Conservation (phyloP, 768 basidiomycete species). For the Tephrocybe sp. region DNA sequence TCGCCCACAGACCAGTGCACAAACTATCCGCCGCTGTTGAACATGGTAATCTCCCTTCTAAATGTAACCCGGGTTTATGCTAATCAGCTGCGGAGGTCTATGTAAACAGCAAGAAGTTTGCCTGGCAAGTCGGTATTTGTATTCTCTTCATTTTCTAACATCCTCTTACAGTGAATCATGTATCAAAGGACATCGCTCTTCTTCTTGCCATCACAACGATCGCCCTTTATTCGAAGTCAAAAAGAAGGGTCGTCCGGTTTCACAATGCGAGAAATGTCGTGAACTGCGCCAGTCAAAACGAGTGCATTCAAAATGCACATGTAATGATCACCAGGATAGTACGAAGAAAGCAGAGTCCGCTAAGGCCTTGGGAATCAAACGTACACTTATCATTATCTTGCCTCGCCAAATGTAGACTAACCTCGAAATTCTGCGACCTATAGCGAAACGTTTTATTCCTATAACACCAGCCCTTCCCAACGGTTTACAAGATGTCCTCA, state of each 20-base stretch:
- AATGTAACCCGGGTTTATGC: neutral
- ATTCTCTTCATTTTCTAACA: conserved; percentile 6
- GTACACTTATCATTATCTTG: conserved; percentile 23
- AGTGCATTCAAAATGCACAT: conserved; percentile 81
- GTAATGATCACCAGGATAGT: conserved; percentile 42
- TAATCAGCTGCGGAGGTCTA: conserved; percentile 46
- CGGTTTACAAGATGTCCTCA: conserved; percentile 58
- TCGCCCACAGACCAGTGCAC: neutral
- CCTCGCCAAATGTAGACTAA: neutral
- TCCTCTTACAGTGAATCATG: conserved; percentile 69
- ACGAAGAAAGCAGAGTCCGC: conserved; percentile 23
- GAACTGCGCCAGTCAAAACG: conserved; percentile 77
- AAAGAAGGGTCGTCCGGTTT: conserved; percentile 89
- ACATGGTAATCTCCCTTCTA: conserved; percentile 12
- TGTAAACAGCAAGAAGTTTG: conserved; percentile 72
- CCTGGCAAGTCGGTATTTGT: conserved; percentile 51
- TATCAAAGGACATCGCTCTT: conserved; percentile 93
- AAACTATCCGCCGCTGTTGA: neutral
- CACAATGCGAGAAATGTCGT: conserved; percentile 85
- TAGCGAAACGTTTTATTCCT: conserved; percentile 68
- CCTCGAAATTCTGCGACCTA: neutral
- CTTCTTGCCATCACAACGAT: conserved; percentile 82
- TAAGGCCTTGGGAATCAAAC: conserved; percentile 35
- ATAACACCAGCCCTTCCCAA: conserved; percentile 72
- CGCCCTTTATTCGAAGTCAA: conserved; percentile 91